Base-by-base conservation (phyloP, 768 basidiomycete species). In the Lanmaoa pseudosensibilis region DNA sequence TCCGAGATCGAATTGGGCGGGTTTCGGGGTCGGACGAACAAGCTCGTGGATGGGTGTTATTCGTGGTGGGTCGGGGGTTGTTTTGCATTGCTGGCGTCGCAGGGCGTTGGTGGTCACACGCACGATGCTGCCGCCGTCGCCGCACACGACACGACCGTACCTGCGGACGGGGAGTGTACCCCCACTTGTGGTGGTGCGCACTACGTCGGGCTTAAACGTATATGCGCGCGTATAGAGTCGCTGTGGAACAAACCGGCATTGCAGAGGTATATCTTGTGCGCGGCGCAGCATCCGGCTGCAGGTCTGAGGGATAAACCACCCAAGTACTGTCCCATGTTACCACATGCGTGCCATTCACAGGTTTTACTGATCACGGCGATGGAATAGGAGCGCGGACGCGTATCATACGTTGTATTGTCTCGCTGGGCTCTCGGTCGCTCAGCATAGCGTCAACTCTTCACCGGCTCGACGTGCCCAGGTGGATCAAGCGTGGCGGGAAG, bases 11-110 rank as follows among this genome's bases (percentile, higher is more conserved):
- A 98, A 67, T 78, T 94, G 10, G 96, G 94, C 4, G 97, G 97
- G 2, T 98, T 99, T 74, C 82, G 80, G 53, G 97, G 97, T 0
- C 78, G 97, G 51, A 92, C 93, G 61, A 99, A 98, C 70, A 99
- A 99, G 71, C 81, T 99, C n/a, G 96, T 99, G 0, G 97, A 99
- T 65, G 97, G 96, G 5, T 99, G 97, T 72, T 99, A 99, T 72
- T 87, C 90, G n/a, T 99, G 97, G 97, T 99, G 96, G 97, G 91
- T 93, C 23, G 97, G 92, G 2, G 95, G 95, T 0, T 81, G 88
- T 16, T 92, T 97, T 67, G 79, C 82, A 0, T 74, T 98, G 9
- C 73, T 97, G 0, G 90, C 91, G 55, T 84, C 82, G 27, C 64
- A 85, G 57, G 52, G 78, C 65, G 18, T 80, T 61, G 73, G 76